These are phyloP conservation scores for Globisporangium nagaii DNA, from an alignment of 352 stramenopile genomes.

Conservation along the genomic window DNA sequence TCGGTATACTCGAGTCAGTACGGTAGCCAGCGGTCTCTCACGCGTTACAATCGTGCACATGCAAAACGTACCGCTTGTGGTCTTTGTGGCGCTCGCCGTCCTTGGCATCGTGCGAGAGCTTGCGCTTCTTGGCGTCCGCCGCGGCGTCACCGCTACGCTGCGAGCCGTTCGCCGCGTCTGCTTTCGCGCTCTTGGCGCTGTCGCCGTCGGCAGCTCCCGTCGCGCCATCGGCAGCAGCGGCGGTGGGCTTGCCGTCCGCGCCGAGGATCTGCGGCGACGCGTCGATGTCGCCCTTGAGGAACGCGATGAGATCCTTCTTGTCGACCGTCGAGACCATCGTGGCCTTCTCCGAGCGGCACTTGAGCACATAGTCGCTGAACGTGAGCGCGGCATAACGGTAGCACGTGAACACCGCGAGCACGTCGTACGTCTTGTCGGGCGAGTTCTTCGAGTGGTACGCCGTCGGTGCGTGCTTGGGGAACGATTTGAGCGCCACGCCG, in stretches of 20 bases:
- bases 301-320: conserved; percentile 85
- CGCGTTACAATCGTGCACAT: too few species aligned
- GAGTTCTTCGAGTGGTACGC: conserved; percentile 80
- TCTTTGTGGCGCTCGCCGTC: conserved; percentile 31
- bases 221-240: neutral
- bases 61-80: conserved; percentile 22
- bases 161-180: neutral
- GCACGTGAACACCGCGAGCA: conserved; percentile 77
- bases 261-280: conserved; percentile 62
- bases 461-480: conserved; percentile 64
- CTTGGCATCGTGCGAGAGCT: conserved; percentile 23
- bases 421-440: conserved; percentile 75
- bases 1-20: too few species aligned
- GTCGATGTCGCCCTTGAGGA: conserved; percentile 81
- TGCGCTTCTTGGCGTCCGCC: conserved; percentile 35
- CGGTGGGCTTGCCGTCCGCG: conserved; percentile 8
- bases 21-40: too few species aligned
- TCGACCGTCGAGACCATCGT: conserved; percentile 82
- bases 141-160: neutral
- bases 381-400: conserved; percentile 63
- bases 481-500: conserved; percentile 33
- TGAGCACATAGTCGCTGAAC: conserved; percentile 85
- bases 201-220: neutral
- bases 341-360: conserved; percentile 71
- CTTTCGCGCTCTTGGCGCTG: conserved; percentile 13